phyloP scores from a whole-genome alignment of 1,284 basidiomycete genomes.

The Porogramme epimiltina region DNA sequence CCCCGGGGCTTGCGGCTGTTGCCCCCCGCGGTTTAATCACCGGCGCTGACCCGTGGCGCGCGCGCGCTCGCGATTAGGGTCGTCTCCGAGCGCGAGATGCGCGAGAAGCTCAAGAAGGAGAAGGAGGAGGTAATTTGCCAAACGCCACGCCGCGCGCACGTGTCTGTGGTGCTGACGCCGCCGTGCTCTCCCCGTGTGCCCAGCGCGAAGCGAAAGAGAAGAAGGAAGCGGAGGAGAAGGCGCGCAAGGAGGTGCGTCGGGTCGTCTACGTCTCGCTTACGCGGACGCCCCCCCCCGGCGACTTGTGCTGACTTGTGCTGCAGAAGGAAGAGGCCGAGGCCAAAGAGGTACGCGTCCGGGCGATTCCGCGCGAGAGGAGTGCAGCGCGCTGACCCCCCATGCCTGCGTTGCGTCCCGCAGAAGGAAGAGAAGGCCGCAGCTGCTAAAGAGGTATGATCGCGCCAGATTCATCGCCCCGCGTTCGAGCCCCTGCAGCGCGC shows the following conservation, averaged over 20 bases:
- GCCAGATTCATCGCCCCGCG: not conserved
- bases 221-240: constrained; percentile 56
- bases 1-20: too few relatives aligned
- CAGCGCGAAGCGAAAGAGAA: constrained; percentile 77
- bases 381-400: too few relatives aligned
- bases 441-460: constrained; percentile 46
- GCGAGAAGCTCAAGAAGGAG: constrained; percentile 81
- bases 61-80: constrained; percentile 42
- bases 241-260: constrained; percentile 39
- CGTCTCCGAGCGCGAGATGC: constrained; percentile 74
- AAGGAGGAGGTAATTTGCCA: constrained; percentile 67
- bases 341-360: constrained; percentile 37
- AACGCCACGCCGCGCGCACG: not conserved
- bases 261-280: constrained; percentile 6
- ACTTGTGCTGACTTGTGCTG: constrained; percentile 12
- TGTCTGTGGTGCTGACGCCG: constrained; percentile 19
- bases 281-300: constrained; percentile 6
- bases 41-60: not conserved
- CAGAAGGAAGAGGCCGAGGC: constrained; percentile 55
- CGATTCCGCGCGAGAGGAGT: too few relatives aligned
- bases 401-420: constrained; percentile 36
- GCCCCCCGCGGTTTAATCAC: not conserved
- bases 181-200: constrained; percentile 11
- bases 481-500: not conserved
- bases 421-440: constrained; percentile 47